phyloP scores from a whole-genome alignment of 176 grass and related monocot species.

The Musa schizocarpa region DNA sequence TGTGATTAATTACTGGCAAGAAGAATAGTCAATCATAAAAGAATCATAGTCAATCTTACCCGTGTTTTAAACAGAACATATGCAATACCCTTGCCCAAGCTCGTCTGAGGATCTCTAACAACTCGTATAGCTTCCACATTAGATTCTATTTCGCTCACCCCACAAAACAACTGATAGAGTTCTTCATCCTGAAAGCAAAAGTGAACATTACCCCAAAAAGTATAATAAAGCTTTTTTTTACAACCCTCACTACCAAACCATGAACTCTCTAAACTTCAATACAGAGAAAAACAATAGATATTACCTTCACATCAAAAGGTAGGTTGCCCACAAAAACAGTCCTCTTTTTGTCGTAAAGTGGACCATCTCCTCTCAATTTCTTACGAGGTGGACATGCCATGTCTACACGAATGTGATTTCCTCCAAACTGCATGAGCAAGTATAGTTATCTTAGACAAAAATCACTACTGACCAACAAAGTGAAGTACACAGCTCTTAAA shows the following conservation, averaged over 20 bases:
- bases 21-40: not conserved
- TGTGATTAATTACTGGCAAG: not conserved
- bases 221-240: not conserved
- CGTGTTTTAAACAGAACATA: slow-evolving; percentile 95
- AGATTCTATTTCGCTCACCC: slow-evolving; percentile 42
- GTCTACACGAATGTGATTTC: slow-evolving; percentile 89
- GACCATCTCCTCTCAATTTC: slow-evolving; percentile 60
- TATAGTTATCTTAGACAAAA: not conserved
- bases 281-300: not conserved
- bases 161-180: slow-evolving; percentile 71
- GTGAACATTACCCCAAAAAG: slow-evolving; percentile 5
- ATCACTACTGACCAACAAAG: not conserved
- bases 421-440: slow-evolving; percentile 48
- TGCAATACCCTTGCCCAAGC: slow-evolving; percentile 83
- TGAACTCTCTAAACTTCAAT: not conserved
- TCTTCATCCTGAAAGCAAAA: slow-evolving; percentile 77
- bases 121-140: slow-evolving; percentile 80
- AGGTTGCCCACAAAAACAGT: slow-evolving; percentile 94
- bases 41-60: slow-evolving; percentile 39
- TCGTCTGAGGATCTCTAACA: slow-evolving; percentile 65
- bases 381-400: slow-evolving; percentile 85
- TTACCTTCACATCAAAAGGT: slow-evolving; percentile 91
- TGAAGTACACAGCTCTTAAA: not conserved
- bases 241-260: not conserved
- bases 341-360: slow-evolving; percentile 87